phyloP scores from a whole-genome alignment of 2,329 filamentous ascomycete genomes.

The Lachnellula suecica region DNA sequence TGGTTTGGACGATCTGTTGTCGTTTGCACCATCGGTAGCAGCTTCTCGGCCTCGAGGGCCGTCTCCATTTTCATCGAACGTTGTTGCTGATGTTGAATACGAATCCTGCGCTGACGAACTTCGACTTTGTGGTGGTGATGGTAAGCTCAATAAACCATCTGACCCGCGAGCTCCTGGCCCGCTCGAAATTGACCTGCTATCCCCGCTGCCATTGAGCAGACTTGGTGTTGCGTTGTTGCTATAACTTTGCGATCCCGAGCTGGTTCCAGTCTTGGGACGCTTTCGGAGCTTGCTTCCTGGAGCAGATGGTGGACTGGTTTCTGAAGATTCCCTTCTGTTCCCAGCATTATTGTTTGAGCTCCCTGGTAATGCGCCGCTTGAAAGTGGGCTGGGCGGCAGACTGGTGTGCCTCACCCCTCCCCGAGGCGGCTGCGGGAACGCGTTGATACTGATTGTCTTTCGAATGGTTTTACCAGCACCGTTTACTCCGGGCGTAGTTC shows the following conservation, averaged over 20 bases:
- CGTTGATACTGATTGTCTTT: conserved; percentile 89
- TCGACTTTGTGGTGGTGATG: conserved; percentile 83
- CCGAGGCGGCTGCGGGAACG: conserved; percentile 87
- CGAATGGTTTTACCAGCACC: conserved; percentile 68
- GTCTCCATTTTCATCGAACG: conserved; percentile 78
- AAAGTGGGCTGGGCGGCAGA: conserved; percentile 61
- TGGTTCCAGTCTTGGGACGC: conserved; percentile 30
- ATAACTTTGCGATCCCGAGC: conserved; percentile 34
- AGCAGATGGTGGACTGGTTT: conserved; percentile 22
- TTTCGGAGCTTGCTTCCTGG: conserved; percentile 25
- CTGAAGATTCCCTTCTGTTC: conserved; percentile 24
- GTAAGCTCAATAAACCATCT: conserved; percentile 73
- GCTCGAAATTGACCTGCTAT: conserved; percentile 70
- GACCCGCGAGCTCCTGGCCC: conserved; percentile 63
- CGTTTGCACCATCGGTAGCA: conserved; percentile 28
- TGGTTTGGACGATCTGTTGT: conserved; percentile 46
- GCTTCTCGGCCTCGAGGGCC: conserved; percentile 35
- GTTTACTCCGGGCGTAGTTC: conserved; percentile 54
- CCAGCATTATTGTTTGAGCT: conserved; percentile 8
- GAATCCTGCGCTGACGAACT: conserved; percentile 92
- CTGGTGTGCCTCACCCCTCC: conserved; percentile 58
- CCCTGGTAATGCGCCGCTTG: conserved; percentile 39
- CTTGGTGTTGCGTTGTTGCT: conserved; percentile 58
- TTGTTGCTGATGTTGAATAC: conserved; percentile 86
- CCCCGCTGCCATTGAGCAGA: conserved; percentile 74